Evolutionary conservation across 148 eudicot genomes (phyloP), one percentile per base, ranked within the genome.

Genomic region (Bassia scoparia): DNA sequence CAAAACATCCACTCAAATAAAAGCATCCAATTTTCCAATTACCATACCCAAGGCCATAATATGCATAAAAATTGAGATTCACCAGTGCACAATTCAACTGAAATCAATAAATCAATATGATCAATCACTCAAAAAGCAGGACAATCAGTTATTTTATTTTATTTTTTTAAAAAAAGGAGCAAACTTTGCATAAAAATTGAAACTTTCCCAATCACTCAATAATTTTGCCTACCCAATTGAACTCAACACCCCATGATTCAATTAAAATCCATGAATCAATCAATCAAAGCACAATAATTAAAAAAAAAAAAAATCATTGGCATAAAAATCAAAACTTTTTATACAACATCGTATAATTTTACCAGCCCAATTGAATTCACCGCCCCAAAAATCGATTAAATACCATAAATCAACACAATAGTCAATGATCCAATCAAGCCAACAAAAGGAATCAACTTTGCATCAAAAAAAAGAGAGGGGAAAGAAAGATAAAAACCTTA

Each of bases 401-500:
- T 8, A 11, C 46, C 46, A 41, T 41, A 49, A 15, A 26, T 23
- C 5, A 26, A 58, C 10, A 58, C 2, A 29, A n/a, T n/a, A n/a
- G 44, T 27, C 58, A 72, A 59, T 43, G 27, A 30, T 24, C 33
- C 9, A 58, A 48, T 16, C 11, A 46, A 61, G 1, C 16, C 4
- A 21, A 49, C 20, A 18, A 24, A 14, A 46, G 31, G 10, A 48
- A 3, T 3, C 34, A 73, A 63, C 6, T 46, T 49, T 46, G 18
- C 23, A 41, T 41, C 8, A 2, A 41, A 41, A 0, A 8, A 3
- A 0, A 26, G 52, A 61, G 18, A 14, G 26, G 23, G 52, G 2
- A 21, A 14, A 69, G 13, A 50, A 10, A 52, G 10, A 27, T 6
- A 24, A 26, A 31, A 24, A 90, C 92, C 92, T 90, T 90, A 70